Conservation (phyloP, 768 basidiomycete species). For the Trametes cinnabarina region DNA sequence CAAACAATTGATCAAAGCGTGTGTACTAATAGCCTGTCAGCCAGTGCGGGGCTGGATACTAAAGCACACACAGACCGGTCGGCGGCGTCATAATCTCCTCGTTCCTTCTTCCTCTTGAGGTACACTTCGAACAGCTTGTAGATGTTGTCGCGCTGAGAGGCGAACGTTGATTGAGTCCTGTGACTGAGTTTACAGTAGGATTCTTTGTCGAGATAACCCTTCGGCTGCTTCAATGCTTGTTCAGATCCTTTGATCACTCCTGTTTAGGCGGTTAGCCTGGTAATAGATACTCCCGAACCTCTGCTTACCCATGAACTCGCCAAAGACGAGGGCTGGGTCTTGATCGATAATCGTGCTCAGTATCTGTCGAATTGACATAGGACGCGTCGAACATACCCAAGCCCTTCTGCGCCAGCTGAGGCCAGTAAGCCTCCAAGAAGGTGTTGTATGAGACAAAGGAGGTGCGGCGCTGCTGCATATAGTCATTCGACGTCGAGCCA, state of each 20-base stretch:
- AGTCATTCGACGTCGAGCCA: slow-evolving; percentile 16
- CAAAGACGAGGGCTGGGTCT: slow-evolving; percentile 65
- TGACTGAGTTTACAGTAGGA: slow-evolving; percentile 49
- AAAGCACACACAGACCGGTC: slow-evolving; percentile 44
- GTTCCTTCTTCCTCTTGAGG: slow-evolving; percentile 42
- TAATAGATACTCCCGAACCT: no score
- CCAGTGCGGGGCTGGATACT: background rate
- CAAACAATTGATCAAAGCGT: slow-evolving; percentile 25
- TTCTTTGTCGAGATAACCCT: slow-evolving; percentile 41
- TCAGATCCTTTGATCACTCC: slow-evolving; percentile 68
- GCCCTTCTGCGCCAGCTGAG: slow-evolving; percentile 54
- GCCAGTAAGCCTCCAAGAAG: slow-evolving; percentile 58
- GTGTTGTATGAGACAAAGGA: slow-evolving; percentile 42
- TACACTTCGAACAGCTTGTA: slow-evolving; percentile 59
- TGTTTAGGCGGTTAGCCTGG: no score
- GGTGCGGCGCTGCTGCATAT: slow-evolving; percentile 23
- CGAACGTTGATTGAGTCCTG: slow-evolving; percentile 54
- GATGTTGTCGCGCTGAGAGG: slow-evolving; percentile 43
- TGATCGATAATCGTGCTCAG: background rate
- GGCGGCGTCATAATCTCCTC: slow-evolving; percentile 52
- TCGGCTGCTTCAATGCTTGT: slow-evolving; percentile 35
- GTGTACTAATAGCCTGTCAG: slow-evolving; percentile 35
- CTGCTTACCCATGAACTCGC: slow-evolving; percentile 61
- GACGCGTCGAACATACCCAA: slow-evolving; percentile 40
- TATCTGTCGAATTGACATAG: background rate